Conservation (phyloP, 768 basidiomycete genomes). For the Trametes cinnabarina region DNA sequence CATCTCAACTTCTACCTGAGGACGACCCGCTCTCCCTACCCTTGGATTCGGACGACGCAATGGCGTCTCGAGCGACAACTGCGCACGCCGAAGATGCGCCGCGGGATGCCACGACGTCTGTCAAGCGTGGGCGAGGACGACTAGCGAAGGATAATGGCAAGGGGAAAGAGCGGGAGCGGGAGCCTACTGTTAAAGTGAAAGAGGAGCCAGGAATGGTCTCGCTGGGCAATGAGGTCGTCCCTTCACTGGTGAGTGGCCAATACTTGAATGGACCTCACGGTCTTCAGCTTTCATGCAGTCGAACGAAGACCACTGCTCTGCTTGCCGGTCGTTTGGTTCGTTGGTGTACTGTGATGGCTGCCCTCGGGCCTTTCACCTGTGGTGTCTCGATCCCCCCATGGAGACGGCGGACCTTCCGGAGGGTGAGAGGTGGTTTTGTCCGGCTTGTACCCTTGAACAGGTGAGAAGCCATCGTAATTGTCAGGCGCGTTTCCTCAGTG, state of each 20-base stretch:
- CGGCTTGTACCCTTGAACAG: slow-evolving; percentile 63
- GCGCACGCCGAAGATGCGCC: slow-evolving; percentile 28
- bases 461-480: slow-evolving; percentile 33
- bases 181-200: slow-evolving; percentile 38
- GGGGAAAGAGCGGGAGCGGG: slow-evolving; percentile 47
- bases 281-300: slow-evolving; percentile 31
- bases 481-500: slow-evolving; percentile 13
- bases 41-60: slow-evolving; percentile 57
- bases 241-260: slow-evolving; percentile 36
- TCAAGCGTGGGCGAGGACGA: slow-evolving; percentile 9
- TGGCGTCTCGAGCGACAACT: slow-evolving; percentile 63
- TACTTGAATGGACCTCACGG: not conserved
- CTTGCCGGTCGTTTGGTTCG: slow-evolving; percentile 77
- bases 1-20: slow-evolving; percentile 55
- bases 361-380: slow-evolving; percentile 91
- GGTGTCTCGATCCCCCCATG: slow-evolving; percentile 95
- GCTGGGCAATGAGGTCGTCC: slow-evolving; percentile 36
- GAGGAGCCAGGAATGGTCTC: slow-evolving; percentile 43
- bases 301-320: slow-evolving; percentile 85
- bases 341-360: slow-evolving; percentile 98
- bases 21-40: slow-evolving; percentile 51
- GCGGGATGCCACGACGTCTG: slow-evolving; percentile 5
- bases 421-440: slow-evolving; percentile 77
- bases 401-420: slow-evolving; percentile 84
- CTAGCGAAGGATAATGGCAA: slow-evolving; percentile 34